Conservation (phyloP, 148 eudicot genomes). For the Gaultheria prostrata region DNA sequence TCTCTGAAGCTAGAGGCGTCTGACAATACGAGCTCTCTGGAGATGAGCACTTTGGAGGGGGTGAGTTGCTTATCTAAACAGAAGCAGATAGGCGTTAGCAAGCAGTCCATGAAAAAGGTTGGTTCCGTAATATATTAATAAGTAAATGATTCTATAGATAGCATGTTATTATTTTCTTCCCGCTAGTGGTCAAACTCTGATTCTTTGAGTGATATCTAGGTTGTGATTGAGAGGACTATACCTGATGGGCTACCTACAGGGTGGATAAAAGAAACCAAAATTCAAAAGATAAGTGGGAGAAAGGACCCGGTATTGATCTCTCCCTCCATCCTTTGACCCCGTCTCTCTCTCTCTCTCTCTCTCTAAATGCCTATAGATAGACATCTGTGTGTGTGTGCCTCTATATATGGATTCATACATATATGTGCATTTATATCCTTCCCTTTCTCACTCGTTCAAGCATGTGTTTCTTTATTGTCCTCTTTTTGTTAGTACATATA, state of each 20-base stretch:
- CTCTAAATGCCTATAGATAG: background rate
- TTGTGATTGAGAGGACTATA: conserved; percentile 34
- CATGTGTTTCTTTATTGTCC: background rate
- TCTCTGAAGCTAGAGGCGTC: conserved; percentile 19
- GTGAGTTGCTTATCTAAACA: conserved; percentile 19
- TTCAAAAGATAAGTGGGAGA: conserved; percentile 30
- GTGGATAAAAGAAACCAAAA: conserved; percentile 64
- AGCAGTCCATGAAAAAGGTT: conserved; percentile 34
- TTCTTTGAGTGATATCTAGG: conserved; percentile 31
- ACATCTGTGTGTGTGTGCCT: background rate
- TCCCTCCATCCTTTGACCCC: background rate
- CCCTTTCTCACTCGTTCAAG: background rate
- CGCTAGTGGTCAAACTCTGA: conserved; percentile 13
- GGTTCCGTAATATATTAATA: conserved; percentile 17
- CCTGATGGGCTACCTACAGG: conserved; percentile 64
- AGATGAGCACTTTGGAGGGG: background rate
- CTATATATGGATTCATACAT: background rate
- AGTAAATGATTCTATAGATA: background rate
- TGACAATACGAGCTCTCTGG: conserved; percentile 3
- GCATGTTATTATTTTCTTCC: background rate
- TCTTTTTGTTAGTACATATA: background rate
- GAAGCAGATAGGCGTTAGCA: conserved; percentile 23
- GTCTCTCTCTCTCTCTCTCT: background rate
- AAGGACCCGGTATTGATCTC: conserved; percentile 49
- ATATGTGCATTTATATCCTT: background rate